These are phyloP conservation scores for Fusarium brachygibbosum DNA, from an alignment of 2,329 filamentous ascomycete genomes.

Conservation along the genomic window DNA sequence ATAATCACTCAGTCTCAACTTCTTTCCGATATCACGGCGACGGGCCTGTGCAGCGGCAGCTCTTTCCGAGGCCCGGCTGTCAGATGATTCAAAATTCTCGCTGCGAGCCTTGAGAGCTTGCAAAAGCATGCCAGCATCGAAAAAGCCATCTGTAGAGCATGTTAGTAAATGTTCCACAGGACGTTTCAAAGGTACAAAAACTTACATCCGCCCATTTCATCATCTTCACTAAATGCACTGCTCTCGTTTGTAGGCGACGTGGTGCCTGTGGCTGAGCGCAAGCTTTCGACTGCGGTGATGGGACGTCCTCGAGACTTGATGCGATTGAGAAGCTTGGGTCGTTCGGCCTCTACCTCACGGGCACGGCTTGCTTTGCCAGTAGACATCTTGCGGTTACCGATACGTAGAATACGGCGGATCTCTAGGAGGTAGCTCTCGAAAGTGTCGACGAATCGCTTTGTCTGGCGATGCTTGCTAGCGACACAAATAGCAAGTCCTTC, in stretches of 20 bases:
- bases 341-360: constrained; percentile 64
- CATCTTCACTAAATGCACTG: constrained; percentile 81
- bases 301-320: constrained; percentile 80
- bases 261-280: constrained; percentile 61
- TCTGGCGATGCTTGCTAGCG: constrained; percentile 93
- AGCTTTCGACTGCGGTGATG: constrained; percentile 71
- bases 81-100: constrained; percentile 64
- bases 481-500: constrained; percentile 87
- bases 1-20: constrained; percentile 77
- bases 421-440: constrained; percentile 92
- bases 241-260: constrained; percentile 78
- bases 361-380: constrained; percentile 63
- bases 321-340: constrained; percentile 59
- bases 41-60: constrained; percentile 71
- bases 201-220: constrained; percentile 94
- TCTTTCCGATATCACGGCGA: constrained; percentile 80
- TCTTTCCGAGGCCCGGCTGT: constrained; percentile 69
- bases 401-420: constrained; percentile 84
- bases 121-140: constrained; percentile 94
- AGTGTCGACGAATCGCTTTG: constrained; percentile 87
- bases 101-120: constrained; percentile 84
- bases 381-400: constrained; percentile 67
- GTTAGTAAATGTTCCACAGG: constrained; percentile 46
- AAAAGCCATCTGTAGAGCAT: constrained; percentile 84
- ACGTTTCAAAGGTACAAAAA: constrained; percentile 45